Conservation (phyloP, 495 filamentous ascomycete species). For the Podospora anserina region DNA sequence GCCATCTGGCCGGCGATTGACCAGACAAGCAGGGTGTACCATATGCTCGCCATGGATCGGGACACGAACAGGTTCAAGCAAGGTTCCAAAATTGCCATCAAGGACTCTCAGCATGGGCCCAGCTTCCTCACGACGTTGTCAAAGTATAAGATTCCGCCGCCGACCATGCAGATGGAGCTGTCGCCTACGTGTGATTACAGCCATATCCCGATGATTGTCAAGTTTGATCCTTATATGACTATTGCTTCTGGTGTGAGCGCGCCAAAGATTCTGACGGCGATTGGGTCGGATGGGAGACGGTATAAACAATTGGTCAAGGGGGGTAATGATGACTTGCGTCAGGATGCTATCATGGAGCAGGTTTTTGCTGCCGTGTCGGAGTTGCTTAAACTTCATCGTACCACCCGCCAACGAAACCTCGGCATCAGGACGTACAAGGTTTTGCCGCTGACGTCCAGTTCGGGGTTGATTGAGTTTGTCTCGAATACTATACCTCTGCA, state of each 20-base stretch:
- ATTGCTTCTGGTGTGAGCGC: slow-evolving; percentile 88
- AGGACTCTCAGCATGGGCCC: slow-evolving; percentile 54
- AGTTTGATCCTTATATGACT: slow-evolving; percentile 66
- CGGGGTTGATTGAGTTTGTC: slow-evolving; percentile 97
- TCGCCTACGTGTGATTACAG: slow-evolving; percentile 72
- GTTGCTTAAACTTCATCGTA: slow-evolving; percentile 76
- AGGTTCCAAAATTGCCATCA: slow-evolving; percentile 61
- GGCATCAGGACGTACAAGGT: slow-evolving; percentile 95
- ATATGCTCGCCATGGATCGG: slow-evolving; percentile 66
- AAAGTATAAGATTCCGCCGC: slow-evolving; percentile 70
- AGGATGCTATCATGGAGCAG: slow-evolving; percentile 99
- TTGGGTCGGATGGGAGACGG: slow-evolving; percentile 67
- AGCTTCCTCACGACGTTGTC: slow-evolving; percentile 56
- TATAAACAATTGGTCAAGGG: slow-evolving; percentile 94
- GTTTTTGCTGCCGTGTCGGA: slow-evolving; percentile 95
- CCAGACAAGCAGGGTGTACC: slow-evolving; percentile 69
- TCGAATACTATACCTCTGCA: slow-evolving; percentile 85
- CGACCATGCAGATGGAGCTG: slow-evolving; percentile 81
- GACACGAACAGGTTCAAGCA: slow-evolving; percentile 56
- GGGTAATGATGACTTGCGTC: slow-evolving; percentile 91
- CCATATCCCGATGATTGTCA: slow-evolving; percentile 63
- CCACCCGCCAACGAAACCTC: slow-evolving; percentile 82
- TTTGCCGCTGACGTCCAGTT: slow-evolving; percentile 72
- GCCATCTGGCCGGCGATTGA: slow-evolving; percentile 65
- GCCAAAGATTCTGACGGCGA: slow-evolving; percentile 82